Percentiles rank a stretch among this genome's conserved stretches.
Evolutionary conservation across 2,329 filamentous ascomycete species (phyloP).

Genomic region (Pyrenochaeta sp.): DNA sequence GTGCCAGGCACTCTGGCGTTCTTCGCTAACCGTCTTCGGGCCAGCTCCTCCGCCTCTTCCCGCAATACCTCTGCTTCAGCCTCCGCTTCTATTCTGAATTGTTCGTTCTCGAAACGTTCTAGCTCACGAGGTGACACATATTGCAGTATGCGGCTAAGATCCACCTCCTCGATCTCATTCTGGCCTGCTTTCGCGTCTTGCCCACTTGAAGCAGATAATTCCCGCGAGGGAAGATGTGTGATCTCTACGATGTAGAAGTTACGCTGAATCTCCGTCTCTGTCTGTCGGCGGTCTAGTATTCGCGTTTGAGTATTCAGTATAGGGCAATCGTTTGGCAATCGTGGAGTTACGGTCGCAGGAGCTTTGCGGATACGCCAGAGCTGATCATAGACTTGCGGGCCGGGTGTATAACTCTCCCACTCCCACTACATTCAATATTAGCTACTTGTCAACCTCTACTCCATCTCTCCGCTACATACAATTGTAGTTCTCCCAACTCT

Average conservation of each 20-base stretch:
- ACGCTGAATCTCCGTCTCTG: conserved; percentile 28
- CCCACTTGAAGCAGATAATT: neutral
- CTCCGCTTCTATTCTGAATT: conserved; percentile 39
- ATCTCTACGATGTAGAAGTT: conserved; percentile 40
- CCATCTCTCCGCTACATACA: conserved; percentile 14
- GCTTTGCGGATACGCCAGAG: conserved; percentile 40
- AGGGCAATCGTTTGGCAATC: conserved; percentile 33
- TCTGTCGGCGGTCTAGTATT: conserved; percentile 41
- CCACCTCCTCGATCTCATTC: conserved; percentile 31
- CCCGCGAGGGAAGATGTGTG: conserved; percentile 6
- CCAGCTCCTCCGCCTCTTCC: conserved; percentile 32
- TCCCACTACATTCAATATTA: conserved; percentile 32
- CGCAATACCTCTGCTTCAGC: conserved; percentile 30
- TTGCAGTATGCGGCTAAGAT: conserved; percentile 38
- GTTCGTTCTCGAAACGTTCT: conserved; percentile 44
- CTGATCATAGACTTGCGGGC: conserved; percentile 37
- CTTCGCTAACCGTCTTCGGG: conserved; percentile 27
- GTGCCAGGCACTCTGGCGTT: conserved; percentile 28
- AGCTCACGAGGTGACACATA: conserved; percentile 42
- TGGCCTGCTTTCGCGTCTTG: conserved; percentile 2
- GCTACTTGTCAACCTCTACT: neutral
- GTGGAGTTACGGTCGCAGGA: conserved; percentile 36
- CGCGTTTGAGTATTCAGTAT: conserved; percentile 37
- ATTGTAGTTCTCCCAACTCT: conserved; percentile 23
- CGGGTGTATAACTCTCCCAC: conserved; percentile 40